Conservation (phyloP, 2,329 filamentous ascomycete genomes). For the Fusarium staphyleae region DNA sequence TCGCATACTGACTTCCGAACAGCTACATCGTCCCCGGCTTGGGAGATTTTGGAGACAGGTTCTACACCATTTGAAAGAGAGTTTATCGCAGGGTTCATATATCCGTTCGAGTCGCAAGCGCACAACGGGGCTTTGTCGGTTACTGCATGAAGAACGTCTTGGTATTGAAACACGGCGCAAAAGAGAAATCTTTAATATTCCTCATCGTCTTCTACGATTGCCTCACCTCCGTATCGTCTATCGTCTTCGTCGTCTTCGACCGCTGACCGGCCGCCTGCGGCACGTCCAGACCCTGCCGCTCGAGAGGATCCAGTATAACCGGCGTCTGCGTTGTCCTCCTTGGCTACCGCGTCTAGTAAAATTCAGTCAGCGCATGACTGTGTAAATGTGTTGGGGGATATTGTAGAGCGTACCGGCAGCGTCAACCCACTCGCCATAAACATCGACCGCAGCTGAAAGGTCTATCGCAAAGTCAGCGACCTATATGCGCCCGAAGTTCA, state of each 20-base stretch:
- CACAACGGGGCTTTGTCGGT: slow-evolving; percentile 19
- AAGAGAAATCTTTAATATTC: slow-evolving; percentile 55
- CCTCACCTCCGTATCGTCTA: slow-evolving; percentile 58
- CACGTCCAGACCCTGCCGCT: slow-evolving; percentile 35
- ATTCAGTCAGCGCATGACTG: slow-evolving; percentile 19
- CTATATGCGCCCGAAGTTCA: slow-evolving; percentile 14
- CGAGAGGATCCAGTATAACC: slow-evolving; percentile 42
- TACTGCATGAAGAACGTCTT: slow-evolving; percentile 26
- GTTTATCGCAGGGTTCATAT: slow-evolving; percentile 18
- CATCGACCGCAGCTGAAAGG: slow-evolving; percentile 88
- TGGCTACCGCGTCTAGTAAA: slow-evolving; percentile 57
- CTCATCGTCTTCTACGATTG: slow-evolving; percentile 54
- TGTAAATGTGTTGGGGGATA: not conserved
- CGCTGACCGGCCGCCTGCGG: slow-evolving; percentile 37
- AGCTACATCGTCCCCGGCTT: slow-evolving; percentile 96
- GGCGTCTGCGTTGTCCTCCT: slow-evolving; percentile 49
- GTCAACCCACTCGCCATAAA: slow-evolving; percentile 98
- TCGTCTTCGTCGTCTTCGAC: slow-evolving; percentile 59
- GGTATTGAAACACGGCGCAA: slow-evolving; percentile 30
- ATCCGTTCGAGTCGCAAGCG: slow-evolving; percentile 19
- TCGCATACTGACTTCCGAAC: slow-evolving; percentile 47
- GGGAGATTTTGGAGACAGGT: slow-evolving; percentile 94
- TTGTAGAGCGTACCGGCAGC: slow-evolving; percentile 63
- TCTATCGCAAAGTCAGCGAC: slow-evolving; percentile 58
- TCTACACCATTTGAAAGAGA: slow-evolving; percentile 79